Evolutionary conservation across 2,329 filamentous ascomycete species (phyloP), one percentile per base, ranked within the genome.

Genomic region (Stemphylium lycopersici): DNA sequence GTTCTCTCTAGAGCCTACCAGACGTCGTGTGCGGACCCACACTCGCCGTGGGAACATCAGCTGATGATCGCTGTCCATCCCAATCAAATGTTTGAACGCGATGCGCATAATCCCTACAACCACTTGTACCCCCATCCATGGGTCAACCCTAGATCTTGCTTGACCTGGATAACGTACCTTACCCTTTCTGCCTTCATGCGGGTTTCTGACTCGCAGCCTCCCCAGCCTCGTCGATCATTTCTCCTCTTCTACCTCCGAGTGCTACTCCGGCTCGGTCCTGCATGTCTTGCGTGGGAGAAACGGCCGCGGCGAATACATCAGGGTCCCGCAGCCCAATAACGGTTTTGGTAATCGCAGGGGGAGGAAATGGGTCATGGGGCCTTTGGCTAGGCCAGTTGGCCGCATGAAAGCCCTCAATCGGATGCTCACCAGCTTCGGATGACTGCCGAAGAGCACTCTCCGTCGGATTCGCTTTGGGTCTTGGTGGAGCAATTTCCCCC

Each of bases 211-310:
- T 46, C 13, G 20, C n/a, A 13, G 6, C 22, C 42, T 36, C 16
- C 36, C 26, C 36, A 20, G 18, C 29, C 37, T 22, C 31, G 46
- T 34, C 46, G 37, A 48, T 48, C 46, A 22, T 36, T 36, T n/a
- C 42, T 45, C 42, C 42, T 45, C 42, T 26, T 26, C 8, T 45
- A 13, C 32, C 32, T 31, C 40, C 40, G 40, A 42, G 40, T 26
- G n/a, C n/a, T 15, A 16, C 33, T 36, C 24, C 24, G 39, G 34
- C n/a, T 38, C 33, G 33, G 24, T 40, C 37, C 46, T 40, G 46
- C 36, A 41, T 38, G 37, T 48, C 46, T 48, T 40, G 37, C 37
- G 37, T 41, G 37, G 37, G 29, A 39, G 37, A 26, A 32, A 41
- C 37, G 18, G 37, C 46, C 29, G 29, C 29, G 46, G 37, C 26